Base-by-base conservation (phyloP, 192 early-diverging fungal species). In the Phlyctochytrium bullatum region DNA sequence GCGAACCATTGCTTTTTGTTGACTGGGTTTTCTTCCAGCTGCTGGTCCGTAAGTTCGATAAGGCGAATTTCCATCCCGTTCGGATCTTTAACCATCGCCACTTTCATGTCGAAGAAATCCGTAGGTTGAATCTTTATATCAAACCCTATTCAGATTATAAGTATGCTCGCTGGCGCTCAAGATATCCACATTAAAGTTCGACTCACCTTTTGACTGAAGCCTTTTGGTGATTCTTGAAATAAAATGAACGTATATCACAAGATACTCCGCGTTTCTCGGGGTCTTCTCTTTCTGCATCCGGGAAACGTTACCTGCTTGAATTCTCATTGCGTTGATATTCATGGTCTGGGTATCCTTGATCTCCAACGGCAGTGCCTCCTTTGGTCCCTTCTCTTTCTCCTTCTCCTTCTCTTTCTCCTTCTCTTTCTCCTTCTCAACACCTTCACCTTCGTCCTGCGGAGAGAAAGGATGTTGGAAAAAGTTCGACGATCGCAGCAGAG, bases 181-280 rank as follows among this genome's bases (percentile, higher is more conserved):
- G 3, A 56, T 20, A 17, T 20, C 2, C 14, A 56, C 25, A 12
- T 24, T 31, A 51, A n/a, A 16, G 20, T 64, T 65, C 6, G 2
- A 30, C 36, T 12, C 32, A 79, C 77, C 76, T 69, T 86, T 86
- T 20, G 66, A 17, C 33, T 47, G 27, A 36, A 86, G 53, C 27
- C 84, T 59, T 65, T 86, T 86, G 14, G 73, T 62, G 16, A 86
- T 40, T 28, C 84, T 69, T 2, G 68, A 36, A 33, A 86, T 52
- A 59, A 86, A 80, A 58, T 82, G 84, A n/a, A 86, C 84, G 52
- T 86, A 86, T 14, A 86, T 78, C 23, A 86, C 80, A n/a, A 85
- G 59, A 69, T 85, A 83, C 70, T 86, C 80, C 54, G 70, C 79
- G 35, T 79, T 71, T 20, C 69, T 57, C 25, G 62, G 64, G 34